These are phyloP conservation scores for Castanea sativa DNA, from an alignment of 306 rosid species.

Conservation along the genomic window DNA sequence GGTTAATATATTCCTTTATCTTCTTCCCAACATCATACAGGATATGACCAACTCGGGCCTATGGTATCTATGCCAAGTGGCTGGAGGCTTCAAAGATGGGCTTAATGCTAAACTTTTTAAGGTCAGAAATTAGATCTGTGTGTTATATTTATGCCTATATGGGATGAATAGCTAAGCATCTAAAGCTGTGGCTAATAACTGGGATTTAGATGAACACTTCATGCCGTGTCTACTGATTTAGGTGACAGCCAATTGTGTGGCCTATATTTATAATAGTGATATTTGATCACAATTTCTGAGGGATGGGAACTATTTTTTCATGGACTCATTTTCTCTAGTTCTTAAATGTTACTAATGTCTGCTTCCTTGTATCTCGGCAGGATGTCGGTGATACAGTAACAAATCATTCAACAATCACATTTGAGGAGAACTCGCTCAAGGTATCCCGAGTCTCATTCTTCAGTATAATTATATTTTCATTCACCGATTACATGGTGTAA, in stretches of 20 bases:
- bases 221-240: neutral
- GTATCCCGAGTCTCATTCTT: slow-evolving; percentile 14
- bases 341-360: neutral
- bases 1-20: neutral
- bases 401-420: slow-evolving; percentile 27
- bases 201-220: neutral
- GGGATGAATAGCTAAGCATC: neutral
- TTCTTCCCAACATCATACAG: slow-evolving; percentile 17
- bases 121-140: slow-evolving; percentile 19
- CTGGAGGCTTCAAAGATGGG: slow-evolving; percentile 35
- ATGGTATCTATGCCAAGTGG: slow-evolving; percentile 50
- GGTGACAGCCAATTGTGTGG: neutral
- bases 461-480: neutral
- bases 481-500: neutral
- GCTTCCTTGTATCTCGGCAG: slow-evolving; percentile 12
- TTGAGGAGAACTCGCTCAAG: slow-evolving; percentile 42
- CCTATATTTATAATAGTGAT: neutral
- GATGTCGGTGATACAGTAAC: slow-evolving; percentile 29
- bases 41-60: slow-evolving; percentile 46
- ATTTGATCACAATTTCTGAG: neutral
- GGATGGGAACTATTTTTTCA: neutral
- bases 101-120: slow-evolving; percentile 29
- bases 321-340: neutral
- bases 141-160: neutral
- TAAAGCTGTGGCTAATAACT: neutral